Conservation (phyloP, 2,329 filamentous ascomycete genomes). For the Fonsecaea pugnacius region DNA sequence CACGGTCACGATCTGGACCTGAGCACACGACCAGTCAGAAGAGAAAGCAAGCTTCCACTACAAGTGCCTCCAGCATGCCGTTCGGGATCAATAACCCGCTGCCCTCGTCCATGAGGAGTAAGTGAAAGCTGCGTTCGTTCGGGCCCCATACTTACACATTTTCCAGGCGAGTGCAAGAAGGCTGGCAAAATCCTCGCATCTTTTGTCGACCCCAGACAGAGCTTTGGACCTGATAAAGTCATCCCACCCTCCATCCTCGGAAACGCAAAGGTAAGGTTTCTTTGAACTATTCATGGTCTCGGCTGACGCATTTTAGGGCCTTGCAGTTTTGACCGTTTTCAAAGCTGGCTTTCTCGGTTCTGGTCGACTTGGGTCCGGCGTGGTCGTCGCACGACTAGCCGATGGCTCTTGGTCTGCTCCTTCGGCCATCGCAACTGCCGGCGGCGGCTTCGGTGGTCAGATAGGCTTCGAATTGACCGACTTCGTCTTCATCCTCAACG, state of each 20-base stretch:
- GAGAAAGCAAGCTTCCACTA: conserved; percentile 3
- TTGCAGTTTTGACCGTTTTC: conserved; percentile 55
- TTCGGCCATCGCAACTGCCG: conserved; percentile 54
- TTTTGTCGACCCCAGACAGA: conserved; percentile 89
- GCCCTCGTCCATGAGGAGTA: conserved; percentile 55
- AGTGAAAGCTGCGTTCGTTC: conserved; percentile 37
- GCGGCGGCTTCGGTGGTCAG: conserved; percentile 56
- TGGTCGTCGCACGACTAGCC: conserved; percentile 54
- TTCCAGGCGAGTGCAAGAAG: conserved; percentile 91
- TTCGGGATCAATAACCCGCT: conserved; percentile 43
- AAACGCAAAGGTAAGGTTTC: conserved; percentile 74
- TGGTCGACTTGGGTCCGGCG: conserved; percentile 55
- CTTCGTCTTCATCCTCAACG: conserved; percentile 98
- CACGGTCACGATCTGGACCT: conserved; percentile 8
- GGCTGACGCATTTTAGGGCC: conserved; percentile 45
- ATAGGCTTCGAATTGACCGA: conserved; percentile 58
- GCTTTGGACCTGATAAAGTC: conserved; percentile 95
- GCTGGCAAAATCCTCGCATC: conserved; percentile 93
- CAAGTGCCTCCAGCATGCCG: conserved; percentile 28
- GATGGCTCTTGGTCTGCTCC: conserved; percentile 57
- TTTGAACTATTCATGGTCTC: not conserved
- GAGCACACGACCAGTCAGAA: conserved; percentile 17
- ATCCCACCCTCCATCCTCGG: conserved; percentile 89
- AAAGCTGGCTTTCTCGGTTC: conserved; percentile 58
- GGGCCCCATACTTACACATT: conserved; percentile 34